Evolutionary conservation across 169 alveolate species (phyloP), one percentile per base, ranked within the genome.

Genomic region (Babesia bovis): DNA sequence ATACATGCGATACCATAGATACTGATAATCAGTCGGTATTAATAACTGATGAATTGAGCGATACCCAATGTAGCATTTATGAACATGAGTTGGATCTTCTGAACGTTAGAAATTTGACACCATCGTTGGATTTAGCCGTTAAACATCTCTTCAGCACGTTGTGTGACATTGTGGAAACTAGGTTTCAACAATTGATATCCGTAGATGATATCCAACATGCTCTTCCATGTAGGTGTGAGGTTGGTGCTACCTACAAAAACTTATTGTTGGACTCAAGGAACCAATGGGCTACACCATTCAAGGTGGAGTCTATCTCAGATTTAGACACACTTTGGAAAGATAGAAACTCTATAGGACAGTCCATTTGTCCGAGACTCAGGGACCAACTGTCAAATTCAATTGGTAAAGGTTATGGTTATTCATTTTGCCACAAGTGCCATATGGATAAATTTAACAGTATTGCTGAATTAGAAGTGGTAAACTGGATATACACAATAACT

Each of bases 401-500:
- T 38, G 66, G 21, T 30, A 13, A 35, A 6, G 33, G 49, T 4
- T 1, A n/a, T 7, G 7, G 32, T 2, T 63, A 45, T 26, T 58
- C 47, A 2, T 15, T 45, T 13, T 78, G 87, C 26, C 42, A 33
- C 19, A 6, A 44, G 17, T 78, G 87, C 42, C 30, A 71, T 19
- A 13, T 15, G 44, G 42, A 25, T 38, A 49, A 38, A 19, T 60
- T 38, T 33, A 9, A 26, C 13, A 61, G 61, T 30, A 40, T 68
- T 13, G 55, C 76, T 3, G 87, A 78, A 35, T 28, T 78, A 6
- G 87, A 78, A 42, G 33, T 78, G 21, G 42, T 78, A 0, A 78
- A 78, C 36, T 78, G 87, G 87, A 19, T 78, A 5, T 68, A 68
- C 56, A 67, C 68, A 3, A 6, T 78, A 23, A 59, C 77, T 1